Base-by-base conservation (phyloP, 148 eudicot species). In the Pouteria glomerata region DNA sequence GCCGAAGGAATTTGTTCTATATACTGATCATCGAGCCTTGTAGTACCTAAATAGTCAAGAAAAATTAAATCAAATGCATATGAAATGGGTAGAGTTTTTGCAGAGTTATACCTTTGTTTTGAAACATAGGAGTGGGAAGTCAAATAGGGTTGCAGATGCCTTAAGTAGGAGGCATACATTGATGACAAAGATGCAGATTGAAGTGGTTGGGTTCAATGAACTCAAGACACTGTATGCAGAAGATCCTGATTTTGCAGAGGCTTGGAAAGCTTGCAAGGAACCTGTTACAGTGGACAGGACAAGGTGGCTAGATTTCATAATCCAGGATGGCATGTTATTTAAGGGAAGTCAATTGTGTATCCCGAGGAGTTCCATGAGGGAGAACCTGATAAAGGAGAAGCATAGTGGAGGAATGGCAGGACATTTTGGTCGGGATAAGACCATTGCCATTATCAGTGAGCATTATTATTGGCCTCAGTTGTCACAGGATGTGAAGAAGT, bases 391-490 rank as follows among this genome's bases (percentile, higher is more conserved):
- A 0, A 0, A 8, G 19, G 67, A 72, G 8, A 1, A 1, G 2
- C 66, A 72, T 29, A 16, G 23, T 16, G 58, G 57, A 24, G 42
- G 56, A 1, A 19, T 60, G 3, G 50, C 19, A 0, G 56, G 56
- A 16, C 66, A 71, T 45, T 71, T 71, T 60, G 67, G 67, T 1
- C 0, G 4, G 6, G 67, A 71, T 13, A 72, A 33, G 24, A 72
- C 57, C 0, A 5, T 57, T 1, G 67, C 67, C 0, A 18, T 24
- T 3, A 1, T 71, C 23, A 2, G 1, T 8, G 73, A 70, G 2
- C 33, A 26, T n/a, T 70, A 33, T 57, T 70, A 34, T 70, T 70
- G 73, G 73, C 73, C 73, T 1, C 15, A 26, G 16, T 1, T 70
- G 1, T 6, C 2, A 8, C 16, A 8, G 1, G 63, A 70, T 70